These are phyloP conservation scores for Gaeumannomyces sp. DNA, from an alignment of 2,329 filamentous ascomycete genomes.

Conservation along the genomic window DNA sequence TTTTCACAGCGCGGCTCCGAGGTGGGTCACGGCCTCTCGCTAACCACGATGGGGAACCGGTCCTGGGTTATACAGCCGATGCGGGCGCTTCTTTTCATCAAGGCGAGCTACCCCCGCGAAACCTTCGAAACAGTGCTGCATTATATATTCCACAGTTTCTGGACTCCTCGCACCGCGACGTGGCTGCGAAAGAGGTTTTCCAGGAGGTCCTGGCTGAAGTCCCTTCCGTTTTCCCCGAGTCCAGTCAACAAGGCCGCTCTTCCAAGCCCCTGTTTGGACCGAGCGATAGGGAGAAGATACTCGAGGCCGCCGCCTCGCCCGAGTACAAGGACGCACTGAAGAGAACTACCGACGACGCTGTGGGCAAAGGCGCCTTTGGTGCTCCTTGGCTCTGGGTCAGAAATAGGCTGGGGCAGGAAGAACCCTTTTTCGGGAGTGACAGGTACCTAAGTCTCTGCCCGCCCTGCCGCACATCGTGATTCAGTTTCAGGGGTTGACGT, in stretches of 20 bases:
- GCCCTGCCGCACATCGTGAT: not conserved
- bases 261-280: constrained; percentile 37
- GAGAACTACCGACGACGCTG: constrained; percentile 51
- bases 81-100: constrained; percentile 61
- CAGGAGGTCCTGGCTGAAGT: constrained; percentile 28
- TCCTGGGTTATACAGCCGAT: constrained; percentile 38
- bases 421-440: constrained; percentile 75
- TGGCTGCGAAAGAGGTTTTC: constrained; percentile 53
- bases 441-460: constrained; percentile 36
- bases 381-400: constrained; percentile 69
- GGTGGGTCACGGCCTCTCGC: not conserved
- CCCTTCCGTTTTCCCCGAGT: constrained; percentile 17
- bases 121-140: constrained; percentile 48
- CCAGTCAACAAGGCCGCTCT: not conserved
- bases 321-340: constrained; percentile 38
- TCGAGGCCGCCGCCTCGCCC: constrained; percentile 43
- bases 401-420: constrained; percentile 48
- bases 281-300: constrained; percentile 47
- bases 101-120: constrained; percentile 42
- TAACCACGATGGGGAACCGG: not conserved
- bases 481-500: not conserved
- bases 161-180: constrained; percentile 51
- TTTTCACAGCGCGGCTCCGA: not conserved
- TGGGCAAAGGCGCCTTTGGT: constrained; percentile 66
- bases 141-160: constrained; percentile 55